A percentile compares a stretch with the other conserved stretches of the same genome.
These are phyloP conservation scores for Mycothermus thermophilus DNA, from an alignment of 495 filamentous ascomycete genomes.

Conservation along the genomic window DNA sequence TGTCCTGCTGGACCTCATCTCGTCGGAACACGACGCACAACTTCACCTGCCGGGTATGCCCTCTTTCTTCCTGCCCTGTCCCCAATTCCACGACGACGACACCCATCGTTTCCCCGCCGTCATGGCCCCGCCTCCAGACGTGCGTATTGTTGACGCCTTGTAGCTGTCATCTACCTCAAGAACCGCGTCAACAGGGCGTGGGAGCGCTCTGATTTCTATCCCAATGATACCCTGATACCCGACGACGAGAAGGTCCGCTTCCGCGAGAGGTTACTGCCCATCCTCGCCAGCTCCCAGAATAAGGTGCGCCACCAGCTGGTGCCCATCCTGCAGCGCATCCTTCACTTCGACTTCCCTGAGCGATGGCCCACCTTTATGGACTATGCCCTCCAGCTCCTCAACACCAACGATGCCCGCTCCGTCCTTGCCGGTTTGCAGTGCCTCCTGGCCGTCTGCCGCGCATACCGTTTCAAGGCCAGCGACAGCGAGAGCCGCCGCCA, in stretches of 20 bases:
- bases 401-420: constrained; percentile 65
- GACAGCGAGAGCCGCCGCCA: constrained; percentile 64
- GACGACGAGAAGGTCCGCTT: constrained; percentile 84
- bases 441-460: constrained; percentile 78
- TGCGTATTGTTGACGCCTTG: constrained; percentile 12
- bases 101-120: constrained; percentile 3
- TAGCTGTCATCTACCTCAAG: constrained; percentile 95
- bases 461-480: constrained; percentile 74
- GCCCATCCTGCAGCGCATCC: constrained; percentile 85
- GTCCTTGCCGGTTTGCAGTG: constrained; percentile 92
- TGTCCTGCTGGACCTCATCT: constrained; percentile 78
- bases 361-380: constrained; percentile 89
- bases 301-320: constrained; percentile 82
- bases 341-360: constrained; percentile 88
- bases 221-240: constrained; percentile 51
- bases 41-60: constrained; percentile 76
- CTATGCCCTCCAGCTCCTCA: constrained; percentile 74
- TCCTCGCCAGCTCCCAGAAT: constrained; percentile 64
- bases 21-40: constrained; percentile 68
- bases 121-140: constrained; percentile 3
- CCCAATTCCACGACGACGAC: not conserved
- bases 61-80: constrained; percentile 1
- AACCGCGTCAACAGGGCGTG: constrained; percentile 88
- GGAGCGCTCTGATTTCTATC: constrained; percentile 61
- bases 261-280: constrained; percentile 72